These are phyloP conservation scores for Ophiostoma ips DNA, from an alignment of 2,329 filamentous ascomycete genomes.

Conservation along the genomic window DNA sequence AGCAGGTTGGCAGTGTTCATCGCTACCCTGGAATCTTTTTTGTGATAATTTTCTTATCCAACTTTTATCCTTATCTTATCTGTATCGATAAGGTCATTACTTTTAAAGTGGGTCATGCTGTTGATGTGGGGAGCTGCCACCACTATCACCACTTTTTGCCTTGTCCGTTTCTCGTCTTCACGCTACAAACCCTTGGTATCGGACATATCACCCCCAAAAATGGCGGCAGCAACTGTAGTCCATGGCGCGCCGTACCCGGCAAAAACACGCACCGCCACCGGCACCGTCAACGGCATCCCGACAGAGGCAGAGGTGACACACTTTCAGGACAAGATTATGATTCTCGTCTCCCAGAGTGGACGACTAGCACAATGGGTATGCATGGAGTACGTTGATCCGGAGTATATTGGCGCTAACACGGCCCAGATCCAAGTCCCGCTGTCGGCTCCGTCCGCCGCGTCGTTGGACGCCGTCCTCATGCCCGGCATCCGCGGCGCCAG, in stretches of 20 bases:
- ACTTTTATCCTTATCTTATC: not conserved
- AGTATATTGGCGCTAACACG: not conserved
- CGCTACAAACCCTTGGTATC: too few species aligned
- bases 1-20: not conserved
- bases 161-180: too few species aligned
- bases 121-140: not conserved
- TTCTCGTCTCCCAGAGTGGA: constrained; percentile 79
- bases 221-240: constrained; percentile 26
- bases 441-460: constrained; percentile 48
- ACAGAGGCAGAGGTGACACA: constrained; percentile 61
- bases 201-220: too few species aligned
- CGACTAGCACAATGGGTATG: constrained; percentile 82
- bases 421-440: constrained; percentile 64
- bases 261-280: constrained; percentile 40
- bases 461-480: constrained; percentile 45
- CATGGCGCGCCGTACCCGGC: constrained; percentile 40
- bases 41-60: not conserved
- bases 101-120: not conserved
- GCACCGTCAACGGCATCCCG: constrained; percentile 48
- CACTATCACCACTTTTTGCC: not conserved
- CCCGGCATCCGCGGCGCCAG: constrained; percentile 24
- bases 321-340: constrained; percentile 81
- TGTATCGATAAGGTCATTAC: not conserved
- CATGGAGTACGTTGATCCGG: not conserved
- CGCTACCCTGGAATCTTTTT: not conserved